Base-by-base conservation (phyloP, 2,329 filamentous ascomycete genomes). In the Venturia nashicola region DNA sequence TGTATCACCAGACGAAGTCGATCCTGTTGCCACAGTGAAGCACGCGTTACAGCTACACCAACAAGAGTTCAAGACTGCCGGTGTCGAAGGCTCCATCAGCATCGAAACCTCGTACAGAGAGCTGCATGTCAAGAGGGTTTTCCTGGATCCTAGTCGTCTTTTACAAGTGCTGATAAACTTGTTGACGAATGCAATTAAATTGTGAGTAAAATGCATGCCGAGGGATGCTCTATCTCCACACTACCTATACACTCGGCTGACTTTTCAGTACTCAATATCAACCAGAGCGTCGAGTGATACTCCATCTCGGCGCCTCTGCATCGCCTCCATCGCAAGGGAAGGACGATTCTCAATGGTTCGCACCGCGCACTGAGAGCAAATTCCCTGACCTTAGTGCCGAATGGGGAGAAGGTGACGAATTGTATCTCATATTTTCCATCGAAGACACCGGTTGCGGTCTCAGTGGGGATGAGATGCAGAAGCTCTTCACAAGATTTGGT, bases 401-500 rank as follows among this genome's bases (percentile, higher is more conserved):
- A 51, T 88, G 85, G 85, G 85, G 84, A 11, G 68, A 72, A 7
- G 85, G 85, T 20, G 73, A 82, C 34, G 72, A 75, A 14, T 44
- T 65, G 36, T 86, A 79, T 68, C 77, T 89, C 27, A 77, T 82
- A 51, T 83, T 89, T 62, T 80, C 84, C 57, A 84, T 89, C 44
- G 80, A 82, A 66, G 86, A 89, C 68, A 86, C 85, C 0, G 86
- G 86, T 0, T 82, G 85, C 64, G 86, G 86, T 0, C 75, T 89
- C 39, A 83, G 80, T 1, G 77, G 81, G 32, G 78, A 82, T 36
- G 85, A 87, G 68, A 85, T 65, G 46, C 48, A 63, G 23, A 32
- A 80, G 39, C 77, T 90, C 0, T 90, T 90, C 71, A 80, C 87
- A 66, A 81, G 86, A 27, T 90, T 90, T 71, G 82, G 83, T 9